These are phyloP conservation scores for Angomonas desouzai DNA, from an alignment of 208 protist genomes.

Conservation along the genomic window DNA sequence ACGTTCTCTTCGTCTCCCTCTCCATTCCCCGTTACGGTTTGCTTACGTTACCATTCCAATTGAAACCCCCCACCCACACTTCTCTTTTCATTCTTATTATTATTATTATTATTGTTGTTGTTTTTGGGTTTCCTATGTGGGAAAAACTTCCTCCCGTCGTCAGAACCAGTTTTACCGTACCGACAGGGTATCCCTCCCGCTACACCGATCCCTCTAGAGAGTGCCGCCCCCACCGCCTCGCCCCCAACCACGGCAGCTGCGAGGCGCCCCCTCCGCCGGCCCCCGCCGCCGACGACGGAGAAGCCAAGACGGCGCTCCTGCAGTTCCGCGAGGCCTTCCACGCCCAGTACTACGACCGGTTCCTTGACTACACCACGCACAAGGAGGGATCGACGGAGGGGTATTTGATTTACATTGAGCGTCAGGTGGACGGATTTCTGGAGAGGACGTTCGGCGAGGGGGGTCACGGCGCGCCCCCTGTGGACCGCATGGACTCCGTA, in stretches of 20 bases:
- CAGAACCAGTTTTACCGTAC: background rate
- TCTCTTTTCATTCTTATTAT: slow-evolving; percentile 9
- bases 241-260: background rate
- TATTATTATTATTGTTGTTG: slow-evolving; percentile 14
- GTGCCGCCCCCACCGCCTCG: background rate
- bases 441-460: background rate
- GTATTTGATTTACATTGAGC: background rate
- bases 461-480: no score
- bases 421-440: background rate
- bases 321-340: background rate
- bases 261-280: background rate
- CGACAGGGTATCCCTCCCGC: background rate
- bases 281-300: background rate
- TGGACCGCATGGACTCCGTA: background rate
- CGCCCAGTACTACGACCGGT: background rate
- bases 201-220: no score
- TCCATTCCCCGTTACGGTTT: no score
- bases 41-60: no score
- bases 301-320: background rate
- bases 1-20: background rate
- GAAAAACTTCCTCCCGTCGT: background rate
- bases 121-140: slow-evolving; percentile 8
- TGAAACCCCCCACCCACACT: no score
- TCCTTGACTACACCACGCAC: background rate
- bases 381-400: background rate